Evolutionary conservation across 306 rosid species (phyloP), one percentile per base, ranked within the genome.

Genomic region (Glycyrrhiza uralensis): DNA sequence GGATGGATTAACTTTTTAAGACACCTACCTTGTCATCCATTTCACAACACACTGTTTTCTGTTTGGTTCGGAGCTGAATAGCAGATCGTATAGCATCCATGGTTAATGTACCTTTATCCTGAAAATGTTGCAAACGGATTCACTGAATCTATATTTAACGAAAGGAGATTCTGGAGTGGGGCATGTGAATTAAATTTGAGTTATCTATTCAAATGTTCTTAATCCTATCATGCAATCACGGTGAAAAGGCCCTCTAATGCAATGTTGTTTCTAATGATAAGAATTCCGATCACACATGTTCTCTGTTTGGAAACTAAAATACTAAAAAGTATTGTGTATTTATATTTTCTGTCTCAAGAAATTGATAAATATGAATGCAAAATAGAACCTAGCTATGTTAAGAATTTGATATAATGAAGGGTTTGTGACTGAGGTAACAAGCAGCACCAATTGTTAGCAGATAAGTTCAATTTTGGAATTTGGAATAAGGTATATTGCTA

Each of bases 1-100:
- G 99, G 72, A 95, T 89, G 99, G 99, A 95, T 76, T 95, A 83
- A 84, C 42, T n/a, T 50, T 69, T 3, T 19, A 63, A 30, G 72
- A n/a, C n/a, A n/a, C n/a, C 46, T 29, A 32, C 20, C 54, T 36
- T 49, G 49, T 46, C 45, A 42, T 15, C 61, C 19, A 42, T n/a
- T 61, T 80, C 57, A 33, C 8, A 10, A 62, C 74, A 38, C 57
- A 23, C n/a, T 56, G 55, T 42, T 65, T 60, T 66, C 72, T 60
- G 38, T 39, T 52, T 68, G 15, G 23, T 29, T 61, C 15, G 51
- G 46, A 36, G 70, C 41, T 74, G 58, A 66, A 69, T 77, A 19
- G 7, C n/a, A 73, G 75, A 52, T 36, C 59, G 32, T 60, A 49
- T 49, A 50, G 72, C 22, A 4, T 50, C 74, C 28, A 7, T 60